Conservation (phyloP, 768 basidiomycete species). For the Astraeus odoratus region DNA sequence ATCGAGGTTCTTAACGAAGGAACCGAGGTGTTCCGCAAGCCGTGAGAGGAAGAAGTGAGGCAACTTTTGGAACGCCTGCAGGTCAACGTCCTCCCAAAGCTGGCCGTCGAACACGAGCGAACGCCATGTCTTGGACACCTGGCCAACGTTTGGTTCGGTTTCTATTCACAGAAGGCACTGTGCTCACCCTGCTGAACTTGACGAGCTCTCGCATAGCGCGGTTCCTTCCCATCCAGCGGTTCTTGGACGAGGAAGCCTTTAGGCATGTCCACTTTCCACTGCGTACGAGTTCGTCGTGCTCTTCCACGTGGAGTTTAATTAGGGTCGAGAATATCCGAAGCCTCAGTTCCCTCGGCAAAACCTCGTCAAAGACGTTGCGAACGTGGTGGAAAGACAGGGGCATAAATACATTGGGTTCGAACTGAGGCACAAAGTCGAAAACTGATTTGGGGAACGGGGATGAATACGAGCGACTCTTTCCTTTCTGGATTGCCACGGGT, state of each 20-base stretch:
- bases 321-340: constrained; percentile 52
- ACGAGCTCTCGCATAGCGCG: constrained; percentile 73
- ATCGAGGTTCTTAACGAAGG: constrained; percentile 59
- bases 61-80: constrained; percentile 54
- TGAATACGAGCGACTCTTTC: constrained; percentile 57
- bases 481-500: constrained; percentile 25
- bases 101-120: constrained; percentile 77
- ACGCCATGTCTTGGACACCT: constrained; percentile 80
- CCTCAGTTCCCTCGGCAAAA: constrained; percentile 65
- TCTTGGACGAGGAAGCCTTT: constrained; percentile 53
- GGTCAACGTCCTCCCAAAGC: constrained; percentile 67
- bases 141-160: constrained; percentile 11
- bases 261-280: constrained; percentile 53
- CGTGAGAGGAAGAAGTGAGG: constrained; percentile 44
- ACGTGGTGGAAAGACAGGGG: constrained; percentile 38
- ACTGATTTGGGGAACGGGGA: constrained; percentile 56
- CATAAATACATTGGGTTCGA: constrained; percentile 36
- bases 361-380: constrained; percentile 61
- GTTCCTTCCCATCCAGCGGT: constrained; percentile 71
- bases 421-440: constrained; percentile 49
- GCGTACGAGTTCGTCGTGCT: constrained; percentile 38
- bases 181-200: constrained; percentile 69
- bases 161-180: constrained; percentile 8
- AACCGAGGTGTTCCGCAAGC: constrained; percentile 49
- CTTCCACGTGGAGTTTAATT: constrained; percentile 51